A percentile compares a stretch with the other conserved stretches of the same genome.
Conservation (phyloP, 2,329 filamentous ascomycete genomes). For the Graphiopsis chlorocephala region DNA sequence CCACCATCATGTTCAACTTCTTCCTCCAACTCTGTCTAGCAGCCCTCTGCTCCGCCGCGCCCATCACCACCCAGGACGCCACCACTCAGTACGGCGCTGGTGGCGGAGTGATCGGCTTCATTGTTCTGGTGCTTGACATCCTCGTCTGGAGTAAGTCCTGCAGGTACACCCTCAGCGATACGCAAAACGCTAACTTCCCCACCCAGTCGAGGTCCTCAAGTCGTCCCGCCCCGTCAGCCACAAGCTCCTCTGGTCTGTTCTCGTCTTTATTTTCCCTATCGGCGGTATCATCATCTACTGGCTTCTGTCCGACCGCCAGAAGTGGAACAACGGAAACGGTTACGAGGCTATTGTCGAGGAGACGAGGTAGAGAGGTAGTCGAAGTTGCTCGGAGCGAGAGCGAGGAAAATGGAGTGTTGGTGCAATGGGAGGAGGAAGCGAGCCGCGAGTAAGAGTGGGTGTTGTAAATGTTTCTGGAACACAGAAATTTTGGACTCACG, state of each 20-base stretch:
- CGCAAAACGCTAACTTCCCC: conserved; percentile 20
- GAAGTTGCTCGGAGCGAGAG: not conserved
- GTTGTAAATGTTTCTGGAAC: not conserved
- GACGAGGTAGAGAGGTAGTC: not conserved
- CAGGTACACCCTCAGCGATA: not conserved
- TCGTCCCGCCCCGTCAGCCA: conserved; percentile 57
- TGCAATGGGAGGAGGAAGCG: not conserved
- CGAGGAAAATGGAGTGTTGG: not conserved
- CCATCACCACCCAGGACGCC: conserved; percentile 37
- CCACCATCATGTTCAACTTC: conserved; percentile 27
- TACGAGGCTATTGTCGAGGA: conserved; percentile 50
- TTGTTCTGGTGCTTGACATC: conserved; percentile 61
- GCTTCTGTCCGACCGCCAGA: conserved; percentile 60
- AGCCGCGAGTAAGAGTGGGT: not conserved
- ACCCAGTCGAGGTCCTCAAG: conserved; percentile 61
- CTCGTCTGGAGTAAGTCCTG: conserved; percentile 58
- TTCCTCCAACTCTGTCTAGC: conserved; percentile 55
- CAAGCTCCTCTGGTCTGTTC: conserved; percentile 62
- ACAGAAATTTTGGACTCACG: not conserved
- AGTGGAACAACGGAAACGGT: conserved; percentile 52
- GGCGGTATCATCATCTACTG: conserved; percentile 62
- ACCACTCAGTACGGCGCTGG: conserved; percentile 60
- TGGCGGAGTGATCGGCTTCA: conserved; percentile 60
- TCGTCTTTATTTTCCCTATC: conserved; percentile 65
- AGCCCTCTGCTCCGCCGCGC: conserved; percentile 49